Percentiles rank a stretch among this genome's conserved stretches.
These are phyloP conservation scores for Boletus rex-veris DNA, from an alignment of 768 basidiomycete species.

Conservation along the genomic window DNA sequence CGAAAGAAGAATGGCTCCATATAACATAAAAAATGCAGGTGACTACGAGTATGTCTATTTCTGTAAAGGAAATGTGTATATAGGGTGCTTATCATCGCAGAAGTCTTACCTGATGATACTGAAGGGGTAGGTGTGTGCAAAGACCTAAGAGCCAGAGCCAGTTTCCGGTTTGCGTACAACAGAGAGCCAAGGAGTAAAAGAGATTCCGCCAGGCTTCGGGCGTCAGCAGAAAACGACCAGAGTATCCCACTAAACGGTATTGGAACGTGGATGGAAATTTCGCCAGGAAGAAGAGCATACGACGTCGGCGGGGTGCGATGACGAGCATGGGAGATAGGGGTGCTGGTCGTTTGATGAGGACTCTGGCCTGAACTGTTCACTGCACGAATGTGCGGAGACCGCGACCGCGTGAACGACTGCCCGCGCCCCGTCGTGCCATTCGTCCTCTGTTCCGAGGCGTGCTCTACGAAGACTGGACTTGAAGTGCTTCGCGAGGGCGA, in stretches of 20 bases:
- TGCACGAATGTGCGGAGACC: conserved; percentile 53
- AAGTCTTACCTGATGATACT: conserved; percentile 49
- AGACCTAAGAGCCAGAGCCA: conserved; percentile 12
- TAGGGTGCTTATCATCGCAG: background rate
- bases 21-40: conserved; percentile 57
- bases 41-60: conserved; percentile 53
- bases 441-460: conserved; percentile 32
- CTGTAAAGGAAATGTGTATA: conserved; percentile 32
- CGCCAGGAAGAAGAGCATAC: conserved; percentile 45
- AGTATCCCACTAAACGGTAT: conserved; percentile 39
- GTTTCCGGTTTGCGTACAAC: conserved; percentile 48
- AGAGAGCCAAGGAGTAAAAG: conserved; percentile 63
- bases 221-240: conserved; percentile 56
- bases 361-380: conserved; percentile 34
- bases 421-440: conserved; percentile 37
- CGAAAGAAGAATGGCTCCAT: conserved; percentile 55
- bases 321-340: conserved; percentile 43
- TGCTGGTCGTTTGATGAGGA: conserved; percentile 35
- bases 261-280: conserved; percentile 42
- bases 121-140: conserved; percentile 35
- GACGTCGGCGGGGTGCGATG: conserved; percentile 28
- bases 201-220: conserved; percentile 60
- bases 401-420: conserved; percentile 65
- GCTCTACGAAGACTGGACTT: conserved; percentile 27
- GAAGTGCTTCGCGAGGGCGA: conserved; percentile 22